A percentile compares a stretch with the other conserved stretches of the same genome.
Conservation (phyloP, 495 filamentous ascomycete genomes). For the Collariella sp. region DNA sequence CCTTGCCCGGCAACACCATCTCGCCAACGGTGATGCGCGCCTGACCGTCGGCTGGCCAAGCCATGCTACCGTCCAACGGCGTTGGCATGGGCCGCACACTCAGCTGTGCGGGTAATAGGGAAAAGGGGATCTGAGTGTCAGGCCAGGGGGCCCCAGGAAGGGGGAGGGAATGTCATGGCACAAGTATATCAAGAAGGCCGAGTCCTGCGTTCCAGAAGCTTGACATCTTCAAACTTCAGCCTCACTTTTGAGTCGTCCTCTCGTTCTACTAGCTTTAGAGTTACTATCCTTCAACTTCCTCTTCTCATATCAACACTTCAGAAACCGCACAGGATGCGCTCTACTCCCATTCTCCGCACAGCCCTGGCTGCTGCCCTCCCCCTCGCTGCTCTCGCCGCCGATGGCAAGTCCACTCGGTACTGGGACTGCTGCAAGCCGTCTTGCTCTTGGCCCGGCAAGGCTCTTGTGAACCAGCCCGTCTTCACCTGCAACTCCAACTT, state of each 20-base stretch:
- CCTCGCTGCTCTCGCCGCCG: constrained; percentile 16
- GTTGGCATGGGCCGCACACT: too few species aligned
- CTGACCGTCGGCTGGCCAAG: not conserved
- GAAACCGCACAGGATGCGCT: constrained; percentile 14
- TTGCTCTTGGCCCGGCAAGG: constrained; percentile 50
- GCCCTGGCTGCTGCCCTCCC: constrained; percentile 19
- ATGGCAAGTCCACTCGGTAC: constrained; percentile 31
- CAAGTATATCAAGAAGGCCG: constrained; percentile 1
- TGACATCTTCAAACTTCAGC: not conserved
- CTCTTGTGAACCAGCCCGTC: constrained; percentile 40
- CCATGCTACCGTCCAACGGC: too few species aligned
- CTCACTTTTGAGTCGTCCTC: not conserved
- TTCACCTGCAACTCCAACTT: constrained; percentile 44
- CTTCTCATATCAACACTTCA: not conserved
- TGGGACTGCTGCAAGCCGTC: constrained; percentile 58
- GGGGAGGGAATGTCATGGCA: not conserved
- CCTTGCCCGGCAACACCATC: constrained; percentile 9
- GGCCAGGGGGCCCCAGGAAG: too few species aligned
- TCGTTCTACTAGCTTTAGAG: not conserved
- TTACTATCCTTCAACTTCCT: not conserved
- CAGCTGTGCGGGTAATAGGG: too few species aligned
- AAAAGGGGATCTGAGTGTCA: too few species aligned
- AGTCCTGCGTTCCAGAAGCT: not conserved
- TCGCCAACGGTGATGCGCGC: constrained; percentile 1
- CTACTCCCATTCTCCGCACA: constrained; percentile 15